A percentile compares a stretch with the other conserved stretches of the same genome.
Evolutionary conservation across 257 asterid species (phyloP).

Genomic region (Solanum bukasovii): DNA sequence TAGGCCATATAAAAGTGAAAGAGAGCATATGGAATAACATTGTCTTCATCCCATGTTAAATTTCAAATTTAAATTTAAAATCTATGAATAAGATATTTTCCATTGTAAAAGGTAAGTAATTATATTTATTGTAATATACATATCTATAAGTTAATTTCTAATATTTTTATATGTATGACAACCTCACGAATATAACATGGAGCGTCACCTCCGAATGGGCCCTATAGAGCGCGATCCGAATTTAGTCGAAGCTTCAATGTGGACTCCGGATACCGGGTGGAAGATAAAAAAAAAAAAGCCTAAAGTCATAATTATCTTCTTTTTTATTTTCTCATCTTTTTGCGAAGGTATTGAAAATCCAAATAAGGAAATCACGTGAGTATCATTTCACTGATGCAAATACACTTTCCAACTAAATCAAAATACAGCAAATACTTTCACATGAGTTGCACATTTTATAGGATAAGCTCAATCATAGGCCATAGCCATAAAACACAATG

Average conservation of each 20-base stretch:
- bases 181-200: neutral
- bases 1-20: too few relatives aligned
- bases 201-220: too few relatives aligned
- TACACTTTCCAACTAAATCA: neutral
- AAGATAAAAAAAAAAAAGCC: too few relatives aligned
- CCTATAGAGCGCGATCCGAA: too few relatives aligned
- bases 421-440: neutral
- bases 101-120: too few relatives aligned
- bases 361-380: neutral
- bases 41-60: too few relatives aligned
- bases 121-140: too few relatives aligned
- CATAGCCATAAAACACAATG: neutral
- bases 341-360: slow-evolving; percentile 4
- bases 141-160: neutral
- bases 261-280: fast-evolving
- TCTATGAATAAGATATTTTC: too few relatives aligned
- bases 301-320: neutral
- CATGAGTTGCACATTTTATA: neutral
- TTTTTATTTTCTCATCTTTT: neutral
- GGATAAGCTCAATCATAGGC: neutral
- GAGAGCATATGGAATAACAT: too few relatives aligned
- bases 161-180: too few relatives aligned
- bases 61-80: too few relatives aligned
- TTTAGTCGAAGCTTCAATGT: too few relatives aligned
- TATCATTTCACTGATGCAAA: neutral